phyloP scores from a whole-genome alignment of 2,329 filamentous ascomycete species.

The Pleomassaria siparia region DNA sequence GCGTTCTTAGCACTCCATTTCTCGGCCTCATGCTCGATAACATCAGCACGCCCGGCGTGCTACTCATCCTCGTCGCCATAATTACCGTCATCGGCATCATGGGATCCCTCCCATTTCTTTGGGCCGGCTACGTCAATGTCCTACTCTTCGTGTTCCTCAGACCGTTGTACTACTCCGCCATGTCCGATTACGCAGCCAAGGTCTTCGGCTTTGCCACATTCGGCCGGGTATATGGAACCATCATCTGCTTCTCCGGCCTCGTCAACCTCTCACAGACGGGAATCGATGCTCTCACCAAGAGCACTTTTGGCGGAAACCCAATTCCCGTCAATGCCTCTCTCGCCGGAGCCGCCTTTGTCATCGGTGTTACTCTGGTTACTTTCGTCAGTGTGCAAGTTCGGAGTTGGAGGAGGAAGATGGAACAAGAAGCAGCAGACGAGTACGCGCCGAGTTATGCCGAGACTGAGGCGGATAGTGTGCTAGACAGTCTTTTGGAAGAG shows the following conservation, averaged over 20 bases:
- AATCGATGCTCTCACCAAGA: constrained; percentile 75
- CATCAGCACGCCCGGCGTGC: constrained; percentile 69
- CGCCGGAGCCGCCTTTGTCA: constrained; percentile 59
- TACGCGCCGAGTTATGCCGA: constrained; percentile 68
- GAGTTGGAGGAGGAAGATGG: constrained; percentile 32
- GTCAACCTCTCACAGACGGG: constrained; percentile 80
- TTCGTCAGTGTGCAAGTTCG: constrained; percentile 37
- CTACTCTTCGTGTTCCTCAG: constrained; percentile 79
- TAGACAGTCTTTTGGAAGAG: constrained; percentile 40
- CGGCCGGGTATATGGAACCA: constrained; percentile 84
- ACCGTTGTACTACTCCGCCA: constrained; percentile 86
- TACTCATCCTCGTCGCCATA: constrained; percentile 66
- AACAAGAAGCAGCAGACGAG: constrained; percentile 42
- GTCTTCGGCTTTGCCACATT: constrained; percentile 90
- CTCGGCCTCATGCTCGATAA: constrained; percentile 78
- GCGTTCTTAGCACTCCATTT: constrained; percentile 78
- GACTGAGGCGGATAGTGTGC: constrained; percentile 69
- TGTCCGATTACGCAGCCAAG: constrained; percentile 85
- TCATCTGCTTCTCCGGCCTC: constrained; percentile 80
- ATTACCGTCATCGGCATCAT: constrained; percentile 74
- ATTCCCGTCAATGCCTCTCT: constrained; percentile 74
- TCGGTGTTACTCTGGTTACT: constrained; percentile 64
- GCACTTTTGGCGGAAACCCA: constrained; percentile 69
- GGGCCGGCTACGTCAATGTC: constrained; percentile 74
- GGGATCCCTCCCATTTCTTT: constrained; percentile 68